Percentiles rank a stretch among this genome's conserved stretches.
phyloP scores from a whole-genome alignment of 345 rosid species.

The Eucalyptus decipiens region DNA sequence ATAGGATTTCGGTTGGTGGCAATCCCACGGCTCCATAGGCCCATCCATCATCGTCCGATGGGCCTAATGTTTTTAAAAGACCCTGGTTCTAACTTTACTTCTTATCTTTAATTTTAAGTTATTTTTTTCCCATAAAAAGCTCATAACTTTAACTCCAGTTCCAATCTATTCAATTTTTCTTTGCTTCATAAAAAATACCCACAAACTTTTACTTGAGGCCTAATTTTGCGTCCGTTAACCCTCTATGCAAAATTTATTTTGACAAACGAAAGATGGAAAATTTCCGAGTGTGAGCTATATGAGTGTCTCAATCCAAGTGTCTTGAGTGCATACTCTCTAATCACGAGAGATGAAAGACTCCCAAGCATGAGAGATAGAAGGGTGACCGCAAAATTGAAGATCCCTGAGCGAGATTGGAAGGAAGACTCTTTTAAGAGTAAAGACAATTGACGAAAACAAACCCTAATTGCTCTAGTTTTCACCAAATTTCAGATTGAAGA shows the following conservation, averaged over 20 bases:
- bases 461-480: neutral
- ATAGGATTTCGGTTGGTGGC: neutral
- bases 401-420: neutral
- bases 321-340: neutral
- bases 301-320: neutral
- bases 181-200: too few relatives aligned
- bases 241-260: too few relatives aligned
- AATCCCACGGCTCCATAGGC: neutral
- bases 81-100: neutral
- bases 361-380: neutral
- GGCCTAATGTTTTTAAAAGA: neutral
- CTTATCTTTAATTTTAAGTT: neutral
- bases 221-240: neutral
- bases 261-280: neutral
- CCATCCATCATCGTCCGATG: neutral
- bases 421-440: neutral
- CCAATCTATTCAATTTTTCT: neutral
- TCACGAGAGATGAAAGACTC: neutral
- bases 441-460: too few relatives aligned
- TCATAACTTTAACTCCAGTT: neutral
- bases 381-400: rapidly evolving
- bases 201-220: too few relatives aligned
- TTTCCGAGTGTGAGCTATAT: neutral
- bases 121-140: neutral
- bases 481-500: neutral